Evolutionary conservation across 1,284 basidiomycete genomes (phyloP).

Genomic region (Ustilago tritici): DNA sequence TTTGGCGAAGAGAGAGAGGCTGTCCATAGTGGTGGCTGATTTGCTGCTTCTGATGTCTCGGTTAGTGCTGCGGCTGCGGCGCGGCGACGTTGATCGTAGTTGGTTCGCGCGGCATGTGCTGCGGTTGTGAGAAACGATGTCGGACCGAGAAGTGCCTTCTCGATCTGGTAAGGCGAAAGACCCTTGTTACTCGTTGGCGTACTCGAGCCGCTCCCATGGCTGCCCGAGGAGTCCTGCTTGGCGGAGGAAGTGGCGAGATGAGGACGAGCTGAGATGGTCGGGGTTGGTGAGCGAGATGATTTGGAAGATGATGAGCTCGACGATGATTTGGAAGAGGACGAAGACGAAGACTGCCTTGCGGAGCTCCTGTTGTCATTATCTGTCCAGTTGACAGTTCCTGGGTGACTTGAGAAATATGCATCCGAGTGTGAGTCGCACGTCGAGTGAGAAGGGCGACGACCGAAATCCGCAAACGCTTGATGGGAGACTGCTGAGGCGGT

Average conservation of each 20-base stretch:
- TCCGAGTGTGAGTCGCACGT: background rate
- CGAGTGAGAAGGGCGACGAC: background rate
- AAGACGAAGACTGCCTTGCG: slow-evolving; percentile 24
- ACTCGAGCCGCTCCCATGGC: slow-evolving; percentile 37
- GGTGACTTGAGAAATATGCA: background rate
- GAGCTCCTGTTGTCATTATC: slow-evolving; percentile 16
- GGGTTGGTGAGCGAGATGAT: slow-evolving; percentile 32
- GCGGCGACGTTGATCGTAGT: slow-evolving; percentile 22
- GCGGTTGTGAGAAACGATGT: slow-evolving; percentile 29
- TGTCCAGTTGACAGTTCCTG: slow-evolving; percentile 12
- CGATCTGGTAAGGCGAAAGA: slow-evolving; percentile 32
- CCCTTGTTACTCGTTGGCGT: slow-evolving; percentile 36
- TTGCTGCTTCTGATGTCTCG: slow-evolving; percentile 18
- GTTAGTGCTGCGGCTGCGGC: slow-evolving; percentile 19
- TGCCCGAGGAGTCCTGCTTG: slow-evolving; percentile 34
- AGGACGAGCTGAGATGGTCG: slow-evolving; percentile 30
- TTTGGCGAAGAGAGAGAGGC: slow-evolving; percentile 34
- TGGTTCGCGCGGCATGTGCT: slow-evolving; percentile 13
- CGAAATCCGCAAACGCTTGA: background rate
- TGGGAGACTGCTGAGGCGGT: background rate
- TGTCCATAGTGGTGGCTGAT: slow-evolving; percentile 38
- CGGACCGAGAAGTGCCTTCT: slow-evolving; percentile 25
- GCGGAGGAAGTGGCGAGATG: slow-evolving; percentile 35
- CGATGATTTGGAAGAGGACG: slow-evolving; percentile 29
- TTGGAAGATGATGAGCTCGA: slow-evolving; percentile 35